Percentiles rank a stretch among this genome's conserved stretches.
Evolutionary conservation across 768 basidiomycete genomes (phyloP).

Genomic region (Boletus sp.): DNA sequence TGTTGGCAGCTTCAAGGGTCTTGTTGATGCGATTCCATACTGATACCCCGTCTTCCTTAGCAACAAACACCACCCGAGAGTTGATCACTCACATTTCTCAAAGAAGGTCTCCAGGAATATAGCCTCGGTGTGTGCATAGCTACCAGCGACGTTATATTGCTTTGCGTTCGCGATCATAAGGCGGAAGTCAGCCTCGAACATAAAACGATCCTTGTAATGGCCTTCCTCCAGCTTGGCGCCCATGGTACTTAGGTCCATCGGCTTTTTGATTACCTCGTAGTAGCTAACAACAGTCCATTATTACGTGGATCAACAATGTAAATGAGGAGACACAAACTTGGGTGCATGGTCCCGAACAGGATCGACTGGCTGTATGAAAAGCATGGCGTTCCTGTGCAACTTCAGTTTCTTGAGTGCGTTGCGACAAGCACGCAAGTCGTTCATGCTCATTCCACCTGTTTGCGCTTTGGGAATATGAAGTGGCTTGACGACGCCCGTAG

Average conservation of each 20-base stretch:
- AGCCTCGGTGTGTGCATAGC: conserved; percentile 73
- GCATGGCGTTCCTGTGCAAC: conserved; percentile 62
- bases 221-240: conserved; percentile 82
- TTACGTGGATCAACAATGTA: conserved; percentile 3
- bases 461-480: conserved; percentile 66
- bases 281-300: conserved; percentile 52
- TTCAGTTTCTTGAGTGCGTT: conserved; percentile 79
- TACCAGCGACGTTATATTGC: conserved; percentile 72
- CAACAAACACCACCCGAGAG: background rate
- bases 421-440: conserved; percentile 72
- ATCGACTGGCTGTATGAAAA: conserved; percentile 91
- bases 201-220: conserved; percentile 79
- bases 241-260: conserved; percentile 94
- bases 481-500: conserved; percentile 32
- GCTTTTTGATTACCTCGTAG: conserved; percentile 83
- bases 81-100: conserved; percentile 66
- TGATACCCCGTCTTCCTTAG: conserved; percentile 31
- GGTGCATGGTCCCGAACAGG: conserved; percentile 90
- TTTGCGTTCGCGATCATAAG: conserved; percentile 88
- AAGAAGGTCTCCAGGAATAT: conserved; percentile 75
- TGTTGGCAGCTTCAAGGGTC: conserved; percentile 67
- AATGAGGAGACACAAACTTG: conserved; percentile 45
- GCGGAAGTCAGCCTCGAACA: conserved; percentile 81
- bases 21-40: conserved; percentile 89
- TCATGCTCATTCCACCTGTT: conserved; percentile 68